Percentiles rank a stretch among this genome's conserved stretches.
phyloP scores from a whole-genome alignment of 148 eudicot species.

The Silene latifolia region DNA sequence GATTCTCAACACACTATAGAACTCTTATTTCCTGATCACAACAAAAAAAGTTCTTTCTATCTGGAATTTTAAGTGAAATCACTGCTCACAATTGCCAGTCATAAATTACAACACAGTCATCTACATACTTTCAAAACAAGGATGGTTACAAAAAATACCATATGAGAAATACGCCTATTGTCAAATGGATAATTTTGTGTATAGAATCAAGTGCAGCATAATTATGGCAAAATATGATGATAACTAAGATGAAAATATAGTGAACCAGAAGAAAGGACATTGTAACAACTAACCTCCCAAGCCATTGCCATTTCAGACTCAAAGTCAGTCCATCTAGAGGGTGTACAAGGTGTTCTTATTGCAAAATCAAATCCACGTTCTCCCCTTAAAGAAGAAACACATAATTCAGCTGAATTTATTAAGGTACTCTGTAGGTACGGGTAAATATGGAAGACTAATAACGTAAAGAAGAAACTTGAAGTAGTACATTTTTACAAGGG shows the following conservation, averaged over 20 bases:
- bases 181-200: background rate
- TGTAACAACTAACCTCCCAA: slow-evolving; percentile 69
- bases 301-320: slow-evolving; percentile 84
- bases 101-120: background rate
- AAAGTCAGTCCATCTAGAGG: slow-evolving; percentile 88
- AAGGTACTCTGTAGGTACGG: background rate
- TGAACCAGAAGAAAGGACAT: background rate
- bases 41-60: background rate
- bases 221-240: background rate
- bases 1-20: background rate
- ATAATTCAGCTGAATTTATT: slow-evolving; percentile 8
- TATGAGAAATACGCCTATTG: background rate
- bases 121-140: background rate
- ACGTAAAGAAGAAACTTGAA: slow-evolving; percentile 8
- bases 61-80: background rate
- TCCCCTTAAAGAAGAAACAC: slow-evolving; percentile 46
- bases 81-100: background rate
- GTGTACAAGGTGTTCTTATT: slow-evolving; percentile 90
- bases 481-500: slow-evolving; percentile 62
- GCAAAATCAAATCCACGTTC: slow-evolving; percentile 81
- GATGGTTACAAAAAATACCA: background rate
- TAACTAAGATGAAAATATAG: background rate
- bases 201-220: background rate
- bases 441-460: slow-evolving; percentile 11
- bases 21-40: background rate